Conservation (phyloP, 106 monocot genomes). For the Allium fistulosum region DNA sequence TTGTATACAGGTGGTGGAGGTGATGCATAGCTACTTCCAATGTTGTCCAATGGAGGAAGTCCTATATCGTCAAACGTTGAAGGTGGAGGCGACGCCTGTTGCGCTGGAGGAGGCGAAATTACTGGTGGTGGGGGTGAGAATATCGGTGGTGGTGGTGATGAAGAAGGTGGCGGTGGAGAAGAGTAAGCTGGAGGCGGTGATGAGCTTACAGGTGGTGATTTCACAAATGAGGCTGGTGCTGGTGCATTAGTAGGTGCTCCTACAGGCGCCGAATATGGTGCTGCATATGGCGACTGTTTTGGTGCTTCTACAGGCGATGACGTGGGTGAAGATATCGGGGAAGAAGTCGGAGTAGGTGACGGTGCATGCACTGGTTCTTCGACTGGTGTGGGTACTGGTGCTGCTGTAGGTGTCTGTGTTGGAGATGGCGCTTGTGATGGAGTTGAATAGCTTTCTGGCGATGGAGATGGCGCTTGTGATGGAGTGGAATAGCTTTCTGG, state of each 20-base stretch:
- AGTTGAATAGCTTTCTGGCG: neutral
- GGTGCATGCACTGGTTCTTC: neutral
- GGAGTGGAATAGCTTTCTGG: neutral
- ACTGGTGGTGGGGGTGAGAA: neutral
- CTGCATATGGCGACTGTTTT: neutral
- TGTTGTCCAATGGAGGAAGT: constrained; percentile 6
- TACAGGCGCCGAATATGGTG: neutral
- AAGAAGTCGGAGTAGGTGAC: neutral
- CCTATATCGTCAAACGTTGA: neutral
- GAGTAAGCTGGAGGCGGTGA: neutral
- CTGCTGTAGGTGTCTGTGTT: neutral
- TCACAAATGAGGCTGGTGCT: neutral
- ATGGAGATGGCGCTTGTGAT: neutral
- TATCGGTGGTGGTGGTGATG: neutral
- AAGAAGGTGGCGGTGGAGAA: neutral
- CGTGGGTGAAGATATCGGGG: neutral
- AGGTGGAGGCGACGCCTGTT: neutral
- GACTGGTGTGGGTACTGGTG: neutral
- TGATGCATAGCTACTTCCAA: constrained; percentile 6
- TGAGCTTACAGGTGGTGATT: neutral
- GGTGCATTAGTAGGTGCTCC: neutral
- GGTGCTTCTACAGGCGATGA: neutral
- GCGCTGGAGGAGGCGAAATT: neutral
- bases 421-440: neutral
- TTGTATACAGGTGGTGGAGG: constrained; percentile 10